phyloP scores from a whole-genome alignment of 2,329 filamentous ascomycete genomes.

The Phaeophleospora eucalypticola region DNA sequence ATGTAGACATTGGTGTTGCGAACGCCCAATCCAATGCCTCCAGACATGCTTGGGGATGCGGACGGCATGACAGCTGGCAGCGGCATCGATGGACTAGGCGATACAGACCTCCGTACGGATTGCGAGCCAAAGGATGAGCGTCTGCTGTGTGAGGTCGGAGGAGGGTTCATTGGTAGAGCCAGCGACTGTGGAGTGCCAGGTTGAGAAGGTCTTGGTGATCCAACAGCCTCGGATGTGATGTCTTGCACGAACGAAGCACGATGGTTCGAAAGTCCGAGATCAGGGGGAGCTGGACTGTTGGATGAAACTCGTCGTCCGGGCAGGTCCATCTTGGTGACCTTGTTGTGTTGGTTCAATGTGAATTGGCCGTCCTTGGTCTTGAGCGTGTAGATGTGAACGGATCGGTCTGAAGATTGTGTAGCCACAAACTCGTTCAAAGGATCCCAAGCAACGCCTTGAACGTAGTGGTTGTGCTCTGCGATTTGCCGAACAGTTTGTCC shows the following conservation, averaged over 20 bases:
- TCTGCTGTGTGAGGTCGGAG: conserved; percentile 83
- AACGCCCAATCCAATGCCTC: conserved; percentile 54
- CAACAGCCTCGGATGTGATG: conserved; percentile 55
- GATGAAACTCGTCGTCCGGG: conserved; percentile 85
- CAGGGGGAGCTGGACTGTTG: conserved; percentile 85
- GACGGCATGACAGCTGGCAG: conserved; percentile 93
- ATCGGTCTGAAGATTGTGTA: conserved; percentile 95
- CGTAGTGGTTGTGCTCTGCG: conserved; percentile 95
- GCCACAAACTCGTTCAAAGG: conserved; percentile 96
- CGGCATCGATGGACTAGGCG: conserved; percentile 88
- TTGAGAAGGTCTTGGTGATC: conserved; percentile 83
- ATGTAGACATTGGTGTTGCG: conserved; percentile 89
- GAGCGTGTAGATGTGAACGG: conserved; percentile 93
- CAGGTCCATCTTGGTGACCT: conserved; percentile 88
- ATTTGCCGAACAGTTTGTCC: conserved; percentile 79
- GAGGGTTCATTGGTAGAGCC: conserved; percentile 92
- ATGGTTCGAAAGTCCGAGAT: conserved; percentile 54
- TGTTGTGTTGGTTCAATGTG: conserved; percentile 71
- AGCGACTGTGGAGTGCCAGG: conserved; percentile 90
- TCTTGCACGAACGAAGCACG: conserved; percentile 60
- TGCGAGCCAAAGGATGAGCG: conserved; percentile 82
- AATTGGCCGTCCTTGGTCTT: conserved; percentile 97
- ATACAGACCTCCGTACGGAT: conserved; percentile 73
- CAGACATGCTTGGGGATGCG: conserved; percentile 77
- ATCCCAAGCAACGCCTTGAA: conserved; percentile 98